Conservation (phyloP, 352 stramenopile genomes). For the Discostella stelligera region DNA sequence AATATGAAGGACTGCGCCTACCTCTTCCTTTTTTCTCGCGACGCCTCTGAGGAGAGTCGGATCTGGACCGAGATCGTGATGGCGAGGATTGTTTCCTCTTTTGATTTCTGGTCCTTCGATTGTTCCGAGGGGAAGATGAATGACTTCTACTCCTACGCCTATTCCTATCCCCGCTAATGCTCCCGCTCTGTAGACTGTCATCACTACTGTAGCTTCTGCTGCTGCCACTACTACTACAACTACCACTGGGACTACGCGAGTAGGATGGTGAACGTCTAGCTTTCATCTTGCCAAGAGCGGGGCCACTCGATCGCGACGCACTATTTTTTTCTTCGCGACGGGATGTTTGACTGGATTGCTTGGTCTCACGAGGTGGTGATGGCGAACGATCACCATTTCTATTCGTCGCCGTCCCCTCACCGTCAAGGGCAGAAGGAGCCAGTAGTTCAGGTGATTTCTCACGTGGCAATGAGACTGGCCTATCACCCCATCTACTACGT, state of each 20-base stretch:
- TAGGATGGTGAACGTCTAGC: conserved; percentile 8
- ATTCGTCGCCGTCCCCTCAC: neutral
- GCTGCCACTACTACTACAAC: conserved; percentile 2
- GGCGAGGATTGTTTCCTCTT: conserved; percentile 18
- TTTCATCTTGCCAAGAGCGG: neutral
- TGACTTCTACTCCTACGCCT: conserved; percentile 15
- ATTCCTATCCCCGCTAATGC: too few relatives aligned
- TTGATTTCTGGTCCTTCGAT: neutral
- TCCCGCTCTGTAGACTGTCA: conserved; percentile 5
- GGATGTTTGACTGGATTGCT: neutral
- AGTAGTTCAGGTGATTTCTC: neutral
- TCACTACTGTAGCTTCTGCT: conserved; percentile 7
- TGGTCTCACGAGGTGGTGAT: neutral
- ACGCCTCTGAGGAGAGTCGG: conserved; percentile 15
- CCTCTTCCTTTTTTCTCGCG: conserved; percentile 1
- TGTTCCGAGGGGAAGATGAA: conserved; percentile 5
- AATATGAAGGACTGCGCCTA: conserved; percentile 27
- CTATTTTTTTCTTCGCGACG: conserved; percentile 1
- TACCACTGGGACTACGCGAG: conserved; percentile 19
- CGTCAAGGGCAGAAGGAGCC: neutral
- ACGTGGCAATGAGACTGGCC: neutral
- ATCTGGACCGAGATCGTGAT: conserved; percentile 16
- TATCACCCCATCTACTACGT: conserved; percentile 12
- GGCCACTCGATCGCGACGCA: conserved; percentile 5
- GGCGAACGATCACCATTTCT: neutral